Evolutionary conservation across 108 stramenopile genomes (phyloP), one percentile per base, ranked within the genome.

Genomic region (Cyclotella distinguenda): DNA sequence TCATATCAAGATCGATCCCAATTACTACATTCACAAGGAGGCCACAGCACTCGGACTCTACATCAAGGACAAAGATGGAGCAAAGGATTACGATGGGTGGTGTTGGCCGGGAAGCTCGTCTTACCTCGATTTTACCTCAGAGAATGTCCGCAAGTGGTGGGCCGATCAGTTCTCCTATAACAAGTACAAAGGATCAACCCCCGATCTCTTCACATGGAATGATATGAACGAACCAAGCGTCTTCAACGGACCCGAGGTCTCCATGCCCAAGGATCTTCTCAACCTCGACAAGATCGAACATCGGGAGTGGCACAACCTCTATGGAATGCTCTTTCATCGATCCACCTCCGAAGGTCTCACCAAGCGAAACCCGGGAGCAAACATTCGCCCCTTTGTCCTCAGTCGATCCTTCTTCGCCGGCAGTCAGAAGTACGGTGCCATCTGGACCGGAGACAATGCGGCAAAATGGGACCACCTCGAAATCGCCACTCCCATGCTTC

Each of bases 161-260:
- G 96, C 97, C 4, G 87, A 91, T 18, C 97, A 91, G 55, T 99
- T 99, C 77, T 57, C 81, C 18, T 92, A 97, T 61, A 74, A 93
- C 68, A 85, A 86, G 34, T 99, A 99, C 80, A 78, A 84, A 51
- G 97, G 97, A 19, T 94, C 92, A 25, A 98, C 96, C 3, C 80
- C 88, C 18, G 69, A 85, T 31, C 83, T 99, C 10, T 97, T 90
- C 74, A 99, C 95, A 0, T 99, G 99, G 99, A 99, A 99, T 74
- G 91, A 93, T 59, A 93, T 99, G 99, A 99, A 99, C 74, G 99
- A 99, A 80, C 96, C 96, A 21, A 84, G 82, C 52, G 99, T 99
- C n/a, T 99, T 99, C 74, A 99, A 99, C 53, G 99, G 99, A 33
- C 99, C 99, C 18, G 99, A 99, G 82, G 98, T 99, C 6, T 79